These are phyloP conservation scores for Wickerhamomyces hampshirensis DNA, from an alignment of 805 yeast genomes.

Conservation along the genomic window DNA sequence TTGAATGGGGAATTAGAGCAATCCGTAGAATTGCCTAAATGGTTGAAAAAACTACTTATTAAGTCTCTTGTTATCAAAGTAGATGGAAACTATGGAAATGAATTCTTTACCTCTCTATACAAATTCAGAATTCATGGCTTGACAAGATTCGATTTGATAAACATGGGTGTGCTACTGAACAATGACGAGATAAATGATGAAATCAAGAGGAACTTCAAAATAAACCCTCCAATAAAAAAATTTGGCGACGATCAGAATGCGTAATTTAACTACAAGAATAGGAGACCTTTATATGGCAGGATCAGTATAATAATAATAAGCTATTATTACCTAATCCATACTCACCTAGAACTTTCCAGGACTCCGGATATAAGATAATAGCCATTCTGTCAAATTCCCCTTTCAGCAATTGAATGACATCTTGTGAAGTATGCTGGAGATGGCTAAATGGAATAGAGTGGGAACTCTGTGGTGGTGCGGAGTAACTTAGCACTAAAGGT, in stretches of 20 bases:
- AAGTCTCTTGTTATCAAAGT: constrained; percentile 29
- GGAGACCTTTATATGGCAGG: background rate
- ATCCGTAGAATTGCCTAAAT: constrained; percentile 25
- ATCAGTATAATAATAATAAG: too few species aligned
- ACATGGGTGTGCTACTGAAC: constrained; percentile 13
- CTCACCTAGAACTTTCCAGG: too few species aligned
- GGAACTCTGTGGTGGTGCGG: too few species aligned
- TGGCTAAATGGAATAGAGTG: too few species aligned
- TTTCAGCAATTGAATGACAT: too few species aligned
- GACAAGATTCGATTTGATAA: constrained; percentile 28
- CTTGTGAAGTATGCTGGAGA: too few species aligned
- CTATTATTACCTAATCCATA: too few species aligned
- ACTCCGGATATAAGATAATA: too few species aligned
- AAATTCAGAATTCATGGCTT: constrained; percentile 40
- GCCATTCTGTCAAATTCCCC: too few species aligned
- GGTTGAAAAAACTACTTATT: constrained; percentile 28
- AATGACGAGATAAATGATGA: constrained; percentile 14
- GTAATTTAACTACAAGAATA: background rate
- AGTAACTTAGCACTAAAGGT: too few species aligned
- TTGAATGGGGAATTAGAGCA: constrained; percentile 21
- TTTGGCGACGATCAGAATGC: constrained; percentile 3
- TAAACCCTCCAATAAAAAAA: constrained; percentile 1
- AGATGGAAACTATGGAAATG: constrained; percentile 32
- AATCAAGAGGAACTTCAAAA: constrained; percentile 11
- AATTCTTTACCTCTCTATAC: constrained; percentile 31